Conservation (phyloP, 2,329 filamentous ascomycete species). For the Fusarium phyllophilum region DNA sequence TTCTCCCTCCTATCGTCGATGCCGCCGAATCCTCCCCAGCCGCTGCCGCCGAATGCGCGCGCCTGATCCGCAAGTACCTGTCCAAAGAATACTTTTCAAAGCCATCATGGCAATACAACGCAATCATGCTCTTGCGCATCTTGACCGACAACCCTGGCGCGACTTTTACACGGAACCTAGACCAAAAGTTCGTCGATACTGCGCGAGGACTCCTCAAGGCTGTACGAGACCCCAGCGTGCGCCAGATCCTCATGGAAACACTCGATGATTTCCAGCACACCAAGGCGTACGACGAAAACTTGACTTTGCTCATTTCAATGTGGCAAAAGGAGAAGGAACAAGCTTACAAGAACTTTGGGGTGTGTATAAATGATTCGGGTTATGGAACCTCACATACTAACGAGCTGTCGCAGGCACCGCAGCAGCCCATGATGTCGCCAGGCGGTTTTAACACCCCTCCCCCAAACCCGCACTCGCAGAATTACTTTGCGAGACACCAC, state of each 20-base stretch:
- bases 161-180: slow-evolving; percentile 90
- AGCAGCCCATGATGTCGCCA: slow-evolving; percentile 27
- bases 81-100: slow-evolving; percentile 73
- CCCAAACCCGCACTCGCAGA: slow-evolving; percentile 57
- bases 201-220: slow-evolving; percentile 79
- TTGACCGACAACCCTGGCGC: slow-evolving; percentile 89
- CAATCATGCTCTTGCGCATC: slow-evolving; percentile 94
- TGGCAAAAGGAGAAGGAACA: slow-evolving; percentile 88
- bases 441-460: slow-evolving; percentile 14
- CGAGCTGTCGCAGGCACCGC: slow-evolving; percentile 33
- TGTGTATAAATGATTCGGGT: slow-evolving; percentile 48
- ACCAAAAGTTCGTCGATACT: slow-evolving; percentile 82
- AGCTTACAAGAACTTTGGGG: slow-evolving; percentile 61
- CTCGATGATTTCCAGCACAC: slow-evolving; percentile 80
- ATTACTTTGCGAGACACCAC: slow-evolving; percentile 67
- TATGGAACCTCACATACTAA: slow-evolving; percentile 17
- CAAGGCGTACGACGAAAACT: slow-evolving; percentile 78
- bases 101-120: slow-evolving; percentile 89
- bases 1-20: slow-evolving; percentile 93
- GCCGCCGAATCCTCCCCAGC: slow-evolving; percentile 89
- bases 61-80: slow-evolving; percentile 84
- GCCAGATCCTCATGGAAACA: slow-evolving; percentile 88
- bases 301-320: slow-evolving; percentile 80
- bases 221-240: slow-evolving; percentile 78
- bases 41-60: slow-evolving; percentile 84